phyloP scores from a whole-genome alignment of 192 early-diverging fungal genomes.

The Entomortierella beljakovae region DNA sequence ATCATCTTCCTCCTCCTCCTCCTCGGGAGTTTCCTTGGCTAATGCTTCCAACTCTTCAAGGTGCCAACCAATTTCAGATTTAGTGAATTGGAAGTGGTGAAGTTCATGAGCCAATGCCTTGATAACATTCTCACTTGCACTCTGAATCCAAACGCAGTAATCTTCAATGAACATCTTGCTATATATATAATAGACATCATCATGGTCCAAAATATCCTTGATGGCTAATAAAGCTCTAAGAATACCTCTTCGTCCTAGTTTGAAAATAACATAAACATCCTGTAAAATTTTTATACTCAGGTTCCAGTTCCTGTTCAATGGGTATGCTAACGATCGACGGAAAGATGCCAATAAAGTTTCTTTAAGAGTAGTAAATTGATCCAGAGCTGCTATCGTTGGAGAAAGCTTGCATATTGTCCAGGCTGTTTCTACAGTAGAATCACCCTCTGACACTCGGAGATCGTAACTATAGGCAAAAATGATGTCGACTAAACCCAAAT shows the following conservation, averaged over 20 bases:
- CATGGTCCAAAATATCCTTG: slow-evolving; percentile 83
- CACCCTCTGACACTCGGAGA: slow-evolving; percentile 83
- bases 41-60: slow-evolving; percentile 85
- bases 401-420: slow-evolving; percentile 93
- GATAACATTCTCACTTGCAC: slow-evolving; percentile 77
- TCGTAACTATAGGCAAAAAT: slow-evolving; percentile 94
- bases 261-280: slow-evolving; percentile 86
- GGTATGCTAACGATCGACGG: slow-evolving; percentile 88
- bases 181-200: slow-evolving; percentile 91
- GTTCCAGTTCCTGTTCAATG: slow-evolving; percentile 85
- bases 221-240: slow-evolving; percentile 83
- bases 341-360: slow-evolving; percentile 72
- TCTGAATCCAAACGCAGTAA: slow-evolving; percentile 97
- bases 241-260: slow-evolving; percentile 84
- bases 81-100: slow-evolving; percentile 74
- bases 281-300: slow-evolving; percentile 78
- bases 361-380: slow-evolving; percentile 75
- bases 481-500: slow-evolving; percentile 92
- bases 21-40: slow-evolving; percentile 65
- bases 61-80: slow-evolving; percentile 78
- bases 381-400: slow-evolving; percentile 81
- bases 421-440: slow-evolving; percentile 87
- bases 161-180: slow-evolving; percentile 92
- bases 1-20: slow-evolving; percentile 39
- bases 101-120: slow-evolving; percentile 85